These are phyloP conservation scores for Colletotrichum tropicicola DNA, from an alignment of 2,329 filamentous ascomycete genomes.

Conservation along the genomic window DNA sequence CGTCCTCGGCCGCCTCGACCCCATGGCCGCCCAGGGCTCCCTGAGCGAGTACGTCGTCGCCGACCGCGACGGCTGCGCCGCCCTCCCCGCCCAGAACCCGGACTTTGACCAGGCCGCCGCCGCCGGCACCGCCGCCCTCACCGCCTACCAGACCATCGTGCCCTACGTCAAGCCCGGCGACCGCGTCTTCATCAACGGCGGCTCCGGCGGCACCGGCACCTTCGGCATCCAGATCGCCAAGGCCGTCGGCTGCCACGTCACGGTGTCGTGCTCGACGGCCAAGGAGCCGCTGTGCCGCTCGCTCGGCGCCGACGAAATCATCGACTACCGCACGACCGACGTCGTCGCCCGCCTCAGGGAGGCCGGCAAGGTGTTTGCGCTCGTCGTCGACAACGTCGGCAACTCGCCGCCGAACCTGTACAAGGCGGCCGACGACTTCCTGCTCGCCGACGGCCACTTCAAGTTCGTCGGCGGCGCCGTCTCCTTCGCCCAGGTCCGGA, in stretches of 20 bases:
- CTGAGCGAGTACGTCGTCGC: constrained; percentile 53
- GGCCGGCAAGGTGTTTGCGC: constrained; percentile 56
- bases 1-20: constrained; percentile 50
- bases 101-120: constrained; percentile 52
- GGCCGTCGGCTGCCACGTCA: constrained; percentile 67
- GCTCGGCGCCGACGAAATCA: constrained; percentile 71
- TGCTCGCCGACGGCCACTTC: constrained; percentile 57
- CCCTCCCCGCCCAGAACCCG: constrained; percentile 46
- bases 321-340: constrained; percentile 66
- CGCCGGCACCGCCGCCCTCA: constrained; percentile 53
- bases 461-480: constrained; percentile 57
- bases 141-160: constrained; percentile 58
- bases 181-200: constrained; percentile 72
- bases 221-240: constrained; percentile 74
- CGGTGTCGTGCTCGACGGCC: constrained; percentile 65
- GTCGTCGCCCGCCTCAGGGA: constrained; percentile 56
- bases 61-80: constrained; percentile 41
- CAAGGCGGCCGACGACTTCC: constrained; percentile 57
- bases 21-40: constrained; percentile 45
- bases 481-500: constrained; percentile 35
- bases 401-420: constrained; percentile 59
- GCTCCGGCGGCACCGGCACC: constrained; percentile 69
- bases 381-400: constrained; percentile 70
- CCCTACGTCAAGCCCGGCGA: constrained; percentile 59
- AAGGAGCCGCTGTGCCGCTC: constrained; percentile 66